Evolutionary conservation across 192 early-diverging fungal species (phyloP), one percentile per base, ranked within the genome.

Genomic region (Entomortierella chlamydospora): DNA sequence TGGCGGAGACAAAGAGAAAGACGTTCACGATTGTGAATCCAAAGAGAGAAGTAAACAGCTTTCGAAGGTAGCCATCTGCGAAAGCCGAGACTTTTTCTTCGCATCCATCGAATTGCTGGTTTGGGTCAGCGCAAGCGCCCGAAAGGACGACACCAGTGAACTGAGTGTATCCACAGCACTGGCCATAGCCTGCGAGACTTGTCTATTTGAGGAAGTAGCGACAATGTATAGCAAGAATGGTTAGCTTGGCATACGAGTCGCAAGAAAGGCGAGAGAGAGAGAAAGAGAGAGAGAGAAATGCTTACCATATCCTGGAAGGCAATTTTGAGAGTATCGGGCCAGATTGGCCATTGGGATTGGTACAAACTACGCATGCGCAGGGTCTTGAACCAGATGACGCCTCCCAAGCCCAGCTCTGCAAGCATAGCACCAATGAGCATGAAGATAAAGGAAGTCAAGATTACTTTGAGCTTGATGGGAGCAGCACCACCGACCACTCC

Each of bases 321-420:
- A 51, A 58, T 26, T 61, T 68, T 81, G 51, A 63, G 57, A 0
- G 45, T 0, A 5, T 43, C 11, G 45, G 42, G 8, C 83, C 68
- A 84, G 1, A 0, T 28, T 3, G 31, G 1, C 83, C 83, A 84
- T 18, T 72, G 59, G 15, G 58, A 33, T n/a, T 54, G 33, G 52
- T 64, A 81, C 7, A 66, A 39, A 50, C 56, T 51, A 37, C 77
- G 57, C 73, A 81, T 81, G 12, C 79, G 55, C 26, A 84, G 62
- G 29, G 83, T 81, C 57, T 65, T 69, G 70, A 84, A 84, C 83
- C 83, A 84, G 58, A 84, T 77, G 8, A 52, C 39, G 10, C 68
- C 83, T 39, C 83, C 83, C 15, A 84, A 29, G 12, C 54, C 59
- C 59, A 84, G 39, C 39, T 81, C 63, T n/a, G 68, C 72, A 20